Conservation (phyloP, 176 grass and related monocot genomes). For the Tuctoria greenei region DNA sequence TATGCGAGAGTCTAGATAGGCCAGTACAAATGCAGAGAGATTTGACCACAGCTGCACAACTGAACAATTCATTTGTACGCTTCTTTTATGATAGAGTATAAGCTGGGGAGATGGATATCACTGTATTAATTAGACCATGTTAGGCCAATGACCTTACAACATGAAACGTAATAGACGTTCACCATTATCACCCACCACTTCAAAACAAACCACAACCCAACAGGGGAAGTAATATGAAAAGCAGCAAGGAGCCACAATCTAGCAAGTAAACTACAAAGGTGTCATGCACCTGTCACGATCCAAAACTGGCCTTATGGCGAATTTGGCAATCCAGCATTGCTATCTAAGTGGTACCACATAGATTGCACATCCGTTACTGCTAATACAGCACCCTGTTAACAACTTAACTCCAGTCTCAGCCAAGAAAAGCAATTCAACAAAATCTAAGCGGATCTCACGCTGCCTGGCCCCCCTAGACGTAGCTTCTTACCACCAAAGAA, state of each 20-base stretch:
- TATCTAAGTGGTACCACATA: background rate
- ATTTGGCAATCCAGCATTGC: background rate
- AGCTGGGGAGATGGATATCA: background rate
- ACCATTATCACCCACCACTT: no score
- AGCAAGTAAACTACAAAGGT: background rate
- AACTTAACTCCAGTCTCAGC: background rate
- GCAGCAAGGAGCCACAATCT: background rate
- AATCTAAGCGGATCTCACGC: constrained; percentile 20
- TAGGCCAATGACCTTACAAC: background rate
- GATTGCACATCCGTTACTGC: background rate
- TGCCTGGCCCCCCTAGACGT: background rate
- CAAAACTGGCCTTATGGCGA: background rate
- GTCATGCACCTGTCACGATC: background rate
- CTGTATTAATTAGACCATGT: background rate
- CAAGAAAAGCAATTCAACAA: constrained; percentile 4
- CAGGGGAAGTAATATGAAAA: background rate
- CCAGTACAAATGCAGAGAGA: background rate
- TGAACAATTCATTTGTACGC: background rate
- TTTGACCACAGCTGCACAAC: background rate
- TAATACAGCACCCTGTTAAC: background rate
- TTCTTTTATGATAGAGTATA: background rate
- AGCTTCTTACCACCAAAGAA: background rate
- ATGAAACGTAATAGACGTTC: background rate
- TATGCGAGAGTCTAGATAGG: background rate
- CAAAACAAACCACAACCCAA: background rate